Percentiles rank a stretch among this genome's conserved stretches.
Conservation (phyloP, 257 asterid species). For the Nicotiana undulata region DNA sequence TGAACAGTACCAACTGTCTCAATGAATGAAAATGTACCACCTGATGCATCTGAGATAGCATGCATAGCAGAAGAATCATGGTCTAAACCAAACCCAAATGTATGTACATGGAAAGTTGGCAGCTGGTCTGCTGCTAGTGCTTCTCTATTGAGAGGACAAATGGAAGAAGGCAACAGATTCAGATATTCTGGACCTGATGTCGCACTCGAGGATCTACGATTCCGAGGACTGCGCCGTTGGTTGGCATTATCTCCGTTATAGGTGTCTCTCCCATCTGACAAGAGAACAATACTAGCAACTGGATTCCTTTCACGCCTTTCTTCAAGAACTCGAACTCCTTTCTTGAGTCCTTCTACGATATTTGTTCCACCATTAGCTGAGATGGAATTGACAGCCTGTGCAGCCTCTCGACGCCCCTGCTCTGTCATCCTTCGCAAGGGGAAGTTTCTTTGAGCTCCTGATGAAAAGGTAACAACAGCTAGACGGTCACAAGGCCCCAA, state of each 20-base stretch:
- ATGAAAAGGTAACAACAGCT: constrained; percentile 25
- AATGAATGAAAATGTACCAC: constrained; percentile 46
- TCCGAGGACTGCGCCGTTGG: not conserved
- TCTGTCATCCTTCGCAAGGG: constrained; percentile 32
- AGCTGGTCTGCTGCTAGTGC: not conserved
- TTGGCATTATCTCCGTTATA: not conserved
- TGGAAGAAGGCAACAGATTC: constrained; percentile 19
- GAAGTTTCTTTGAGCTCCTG: constrained; percentile 18
- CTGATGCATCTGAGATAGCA: constrained; percentile 33
- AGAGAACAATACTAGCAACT: constrained; percentile 25
- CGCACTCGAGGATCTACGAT: constrained; percentile 2
- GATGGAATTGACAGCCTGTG: constrained; percentile 18
- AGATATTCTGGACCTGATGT: constrained; percentile 11
- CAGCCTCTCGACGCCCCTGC: constrained; percentile 29
- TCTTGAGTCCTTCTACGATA: constrained; percentile 23
- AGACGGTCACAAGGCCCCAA: constrained; percentile 29
- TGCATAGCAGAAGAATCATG: constrained; percentile 38
- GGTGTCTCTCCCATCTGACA: constrained; percentile 40
- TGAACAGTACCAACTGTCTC: constrained; percentile 33
- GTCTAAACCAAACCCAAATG: constrained; percentile 41
- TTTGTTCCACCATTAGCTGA: constrained; percentile 26
- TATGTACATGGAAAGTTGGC: constrained; percentile 21
- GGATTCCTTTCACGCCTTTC: constrained; percentile 26
- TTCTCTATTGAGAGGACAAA: constrained; percentile 13
- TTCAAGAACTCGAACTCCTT: constrained; percentile 26